Evolutionary conservation across 176 grass and related monocot genomes (phyloP), one percentile per base, ranked within the genome.

Genomic region (Carex cristatella): DNA sequence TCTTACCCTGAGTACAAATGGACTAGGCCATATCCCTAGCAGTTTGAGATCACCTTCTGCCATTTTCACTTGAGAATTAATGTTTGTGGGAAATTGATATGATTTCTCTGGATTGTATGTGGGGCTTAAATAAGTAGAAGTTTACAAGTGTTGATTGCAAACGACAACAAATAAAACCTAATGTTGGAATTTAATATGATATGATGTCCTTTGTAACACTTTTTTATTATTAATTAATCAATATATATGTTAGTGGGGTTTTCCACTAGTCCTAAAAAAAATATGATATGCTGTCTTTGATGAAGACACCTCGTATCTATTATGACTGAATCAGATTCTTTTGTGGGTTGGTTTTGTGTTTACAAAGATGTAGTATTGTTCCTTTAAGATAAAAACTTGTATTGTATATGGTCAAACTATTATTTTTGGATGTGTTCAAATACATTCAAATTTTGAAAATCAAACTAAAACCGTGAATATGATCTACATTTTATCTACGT

Each of bases 11-110:
- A 53, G 14, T 10, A 5, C 84, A 53, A 35, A 86, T 14, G 61
- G 71, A 32, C 84, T 86, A 32, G 32, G 3, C 84, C 84, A 79
- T 8, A 2, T 7, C 4, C 84, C 84, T 58, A 86, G 14, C 55
- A 86, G 23, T 15, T 79, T 79, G 18, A 85, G 56, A 6, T 85
- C 69, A 42, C 19, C 84, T 44, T 77, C 69, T 77, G 59, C 84
- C 79, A 81, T 81, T 65, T 62, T 81, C 55, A 61, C 30, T 5
- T n/a, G 28, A 33, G 31, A 18, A 35, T 37, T 27, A n/a, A 37
- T 61, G 14, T 61, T 18, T 80, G 38, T 46, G 51, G 28, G 28
- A 80, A 61, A 60, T 37, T 61, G 13, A 38, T 35, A 10, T n/a
- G 30, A 1, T 80, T 53, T 11, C 2, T n/a, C 4, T 61, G 12